A percentile compares a stretch with the other conserved stretches of the same genome.
phyloP scores from a whole-genome alignment of 495 filamentous ascomycete genomes.

The Umbilicaria muhlenbergii region DNA sequence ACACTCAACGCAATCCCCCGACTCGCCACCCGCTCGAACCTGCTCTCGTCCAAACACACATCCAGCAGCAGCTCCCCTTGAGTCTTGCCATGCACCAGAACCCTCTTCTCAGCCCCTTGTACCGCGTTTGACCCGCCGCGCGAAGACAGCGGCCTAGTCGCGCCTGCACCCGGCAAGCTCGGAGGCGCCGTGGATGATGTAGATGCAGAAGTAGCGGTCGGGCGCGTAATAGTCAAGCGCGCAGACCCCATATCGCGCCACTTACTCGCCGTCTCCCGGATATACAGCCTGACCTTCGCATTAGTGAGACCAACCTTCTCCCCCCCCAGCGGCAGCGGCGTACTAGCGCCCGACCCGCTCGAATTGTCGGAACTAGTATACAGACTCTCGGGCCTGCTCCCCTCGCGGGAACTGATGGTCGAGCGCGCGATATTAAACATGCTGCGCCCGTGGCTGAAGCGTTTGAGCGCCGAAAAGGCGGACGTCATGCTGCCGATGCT shows the following conservation, averaged over 20 bases:
- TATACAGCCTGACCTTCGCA: conserved; percentile 73
- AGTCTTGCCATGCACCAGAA: conserved; percentile 57
- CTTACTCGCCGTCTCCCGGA: conserved; percentile 55
- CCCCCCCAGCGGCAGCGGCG: conserved; percentile 40
- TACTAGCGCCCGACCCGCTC: conserved; percentile 30
- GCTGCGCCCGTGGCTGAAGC: conserved; percentile 43
- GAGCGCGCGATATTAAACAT: conserved; percentile 65
- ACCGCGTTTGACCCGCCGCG: conserved; percentile 2
- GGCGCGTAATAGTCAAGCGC: conserved; percentile 56
- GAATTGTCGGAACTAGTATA: conserved; percentile 37
- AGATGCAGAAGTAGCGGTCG: conserved; percentile 28
- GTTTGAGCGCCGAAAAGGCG: conserved; percentile 57
- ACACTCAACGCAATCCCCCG: conserved; percentile 78
- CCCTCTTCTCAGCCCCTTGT: conserved; percentile 53
- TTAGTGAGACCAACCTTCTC: too few relatives aligned
- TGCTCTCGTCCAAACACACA: conserved; percentile 64
- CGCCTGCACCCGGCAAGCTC: not conserved
- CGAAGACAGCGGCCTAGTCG: conserved; percentile 9
- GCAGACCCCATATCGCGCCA: conserved; percentile 89
- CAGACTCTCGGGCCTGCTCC: conserved; percentile 40
- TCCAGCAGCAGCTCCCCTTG: conserved; percentile 58
- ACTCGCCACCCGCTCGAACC: conserved; percentile 68
- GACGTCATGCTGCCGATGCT: conserved; percentile 42
- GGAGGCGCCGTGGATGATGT: conserved; percentile 10
- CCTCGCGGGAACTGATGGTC: conserved; percentile 40